These are phyloP conservation scores for Coix lacrymajobi DNA, from an alignment of 176 grass and related monocot species.

Conservation along the genomic window DNA sequence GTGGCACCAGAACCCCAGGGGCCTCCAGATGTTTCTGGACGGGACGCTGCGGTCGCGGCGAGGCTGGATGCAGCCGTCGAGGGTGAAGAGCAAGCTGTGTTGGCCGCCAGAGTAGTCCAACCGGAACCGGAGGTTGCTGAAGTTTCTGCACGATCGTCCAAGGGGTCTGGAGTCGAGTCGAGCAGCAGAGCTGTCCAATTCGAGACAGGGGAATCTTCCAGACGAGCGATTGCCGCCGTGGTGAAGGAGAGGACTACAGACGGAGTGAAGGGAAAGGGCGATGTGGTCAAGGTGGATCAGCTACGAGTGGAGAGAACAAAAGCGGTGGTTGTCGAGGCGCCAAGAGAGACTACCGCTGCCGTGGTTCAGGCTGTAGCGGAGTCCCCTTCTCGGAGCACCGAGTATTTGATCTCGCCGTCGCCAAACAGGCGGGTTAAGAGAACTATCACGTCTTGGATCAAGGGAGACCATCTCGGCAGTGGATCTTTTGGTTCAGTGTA, in stretches of 20 bases:
- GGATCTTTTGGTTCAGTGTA: slow-evolving; percentile 77
- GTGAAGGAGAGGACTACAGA: background rate
- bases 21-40: background rate
- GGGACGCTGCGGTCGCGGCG: background rate
- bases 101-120: background rate
- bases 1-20: background rate
- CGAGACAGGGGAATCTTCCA: background rate
- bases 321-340: background rate
- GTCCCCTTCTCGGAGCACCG: slow-evolving; percentile 6
- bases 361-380: slow-evolving; percentile 14
- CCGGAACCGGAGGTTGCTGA: background rate
- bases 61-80: background rate
- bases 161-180: background rate
- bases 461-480: slow-evolving; percentile 55
- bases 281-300: background rate
- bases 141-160: background rate
- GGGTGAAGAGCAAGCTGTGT: background rate
- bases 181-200: slow-evolving; percentile 10
- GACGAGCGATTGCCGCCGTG: background rate
- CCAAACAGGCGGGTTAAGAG: slow-evolving; percentile 53
- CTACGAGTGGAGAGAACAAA: slow-evolving; percentile 7
- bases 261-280: background rate
- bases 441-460: slow-evolving; percentile 55
- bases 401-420: slow-evolving; percentile 38
- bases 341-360: background rate